These are phyloP conservation scores for Amauroascus niger DNA, from an alignment of 2,329 filamentous ascomycete genomes.

Conservation along the genomic window DNA sequence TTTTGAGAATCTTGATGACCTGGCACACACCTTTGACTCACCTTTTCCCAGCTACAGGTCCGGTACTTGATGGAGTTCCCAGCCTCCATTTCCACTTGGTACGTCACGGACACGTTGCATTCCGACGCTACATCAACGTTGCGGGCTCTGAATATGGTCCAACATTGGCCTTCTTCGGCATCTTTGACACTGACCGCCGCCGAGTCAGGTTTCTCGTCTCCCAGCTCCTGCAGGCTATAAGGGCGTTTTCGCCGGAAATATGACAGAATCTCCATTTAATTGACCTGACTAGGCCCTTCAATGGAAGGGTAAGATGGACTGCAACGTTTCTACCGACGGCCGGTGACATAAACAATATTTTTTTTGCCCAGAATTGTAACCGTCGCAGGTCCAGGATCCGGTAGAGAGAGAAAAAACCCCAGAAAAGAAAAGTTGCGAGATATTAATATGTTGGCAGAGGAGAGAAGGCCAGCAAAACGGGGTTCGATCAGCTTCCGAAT, in stretches of 20 bases:
- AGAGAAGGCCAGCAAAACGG: no score
- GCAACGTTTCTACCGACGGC: not conserved
- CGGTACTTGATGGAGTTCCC: slow-evolving; percentile 79
- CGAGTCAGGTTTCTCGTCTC: not conserved
- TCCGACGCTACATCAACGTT: not conserved
- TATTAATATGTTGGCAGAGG: not conserved
- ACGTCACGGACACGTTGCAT: slow-evolving; percentile 33
- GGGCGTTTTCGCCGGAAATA: not conserved
- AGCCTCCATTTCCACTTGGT: slow-evolving; percentile 67
- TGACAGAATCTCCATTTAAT: slow-evolving; percentile 2
- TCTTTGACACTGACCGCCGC: not conserved
- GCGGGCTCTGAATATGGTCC: slow-evolving; percentile 3
- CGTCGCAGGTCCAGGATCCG: no score
- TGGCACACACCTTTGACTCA: slow-evolving; percentile 26
- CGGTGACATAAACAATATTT: slow-evolving; percentile 2
- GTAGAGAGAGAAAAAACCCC: no score
- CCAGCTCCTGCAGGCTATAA: not conserved
- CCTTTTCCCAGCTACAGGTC: slow-evolving; percentile 89
- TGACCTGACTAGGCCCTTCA: not conserved
- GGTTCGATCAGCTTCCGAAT: not conserved
- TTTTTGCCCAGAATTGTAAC: not conserved
- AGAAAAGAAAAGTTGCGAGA: not conserved
- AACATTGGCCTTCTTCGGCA: not conserved
- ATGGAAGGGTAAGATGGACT: not conserved
- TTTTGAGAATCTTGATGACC: not conserved